Evolutionary conservation across 805 yeast genomes (phyloP), one percentile per base, ranked within the genome.

Genomic region (Diddensiella transvaalensis): DNA sequence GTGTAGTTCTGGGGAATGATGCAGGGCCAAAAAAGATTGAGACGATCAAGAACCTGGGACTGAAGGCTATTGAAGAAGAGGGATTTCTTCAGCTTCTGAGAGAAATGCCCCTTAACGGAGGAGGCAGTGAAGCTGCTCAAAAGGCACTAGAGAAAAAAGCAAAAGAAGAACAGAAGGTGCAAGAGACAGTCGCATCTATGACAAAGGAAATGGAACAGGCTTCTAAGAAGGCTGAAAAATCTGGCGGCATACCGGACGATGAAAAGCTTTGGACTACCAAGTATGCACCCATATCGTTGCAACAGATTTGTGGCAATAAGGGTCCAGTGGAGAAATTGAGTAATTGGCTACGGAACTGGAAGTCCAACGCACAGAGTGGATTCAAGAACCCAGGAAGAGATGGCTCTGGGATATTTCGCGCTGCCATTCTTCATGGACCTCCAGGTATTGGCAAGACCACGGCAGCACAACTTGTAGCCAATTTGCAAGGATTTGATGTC

Each of bases 11-110:
- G 24, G 99, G 99, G 4, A 88, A 77, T 45, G 97, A 93, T 56
- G 98, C 99, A 2, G 99, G 99, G 0, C 97, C 98, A 2, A 81
- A 88, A n/a, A 93, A 93, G 66, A 80, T 93, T 38, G 79, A 79
- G 58, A 87, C 83, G 60, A 91, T 95, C 55, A 83, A 79, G 58
- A 78, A 80, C 45, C 71, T 82, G 54, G 76, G 78, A 4, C 79
- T 87, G 47, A 90, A 90, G 66, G 88, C 95, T 36, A 83, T 91
- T 51, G 82, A 80, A 59, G 96, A 93, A 65, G 86, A 78, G 8
- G 98, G 98, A 0, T 89, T 93, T 57, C 67, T 86, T 36, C 80
- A 82, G 54, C 71, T 93, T 54, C 73, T 93, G 40, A 59, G 72
- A 19, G 77, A 80, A 4, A 86, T 91, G 93, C 98, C 99, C 0